Conservation (phyloP, 2,329 filamentous ascomycete genomes). For the Corniculantispora saksenae region DNA sequence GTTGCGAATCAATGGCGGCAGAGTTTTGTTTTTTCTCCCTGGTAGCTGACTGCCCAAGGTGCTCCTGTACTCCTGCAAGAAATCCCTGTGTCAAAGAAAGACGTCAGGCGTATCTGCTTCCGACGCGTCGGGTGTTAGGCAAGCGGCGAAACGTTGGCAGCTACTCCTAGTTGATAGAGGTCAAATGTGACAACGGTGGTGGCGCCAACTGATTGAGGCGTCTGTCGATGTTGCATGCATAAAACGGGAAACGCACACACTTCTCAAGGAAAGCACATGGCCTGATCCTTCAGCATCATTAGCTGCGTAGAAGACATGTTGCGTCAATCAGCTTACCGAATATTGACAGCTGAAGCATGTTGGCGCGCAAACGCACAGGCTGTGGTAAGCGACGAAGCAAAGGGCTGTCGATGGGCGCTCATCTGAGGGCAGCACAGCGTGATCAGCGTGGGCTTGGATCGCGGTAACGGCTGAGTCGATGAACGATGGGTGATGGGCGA, state of each 20-base stretch:
- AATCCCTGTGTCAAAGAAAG: too few species aligned
- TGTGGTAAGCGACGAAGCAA: neutral
- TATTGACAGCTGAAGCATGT: neutral
- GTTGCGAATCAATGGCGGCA: too few species aligned
- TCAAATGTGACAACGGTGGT: neutral
- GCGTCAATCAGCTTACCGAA: neutral
- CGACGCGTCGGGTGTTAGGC: too few species aligned
- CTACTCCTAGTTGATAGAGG: too few species aligned
- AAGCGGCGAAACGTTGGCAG: too few species aligned
- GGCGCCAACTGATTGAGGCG: neutral
- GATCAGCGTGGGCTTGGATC: conserved; percentile 2
- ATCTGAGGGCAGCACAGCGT: neutral
- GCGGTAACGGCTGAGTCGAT: neutral
- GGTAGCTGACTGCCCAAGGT: too few species aligned
- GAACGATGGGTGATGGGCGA: neutral
- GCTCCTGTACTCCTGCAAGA: too few species aligned
- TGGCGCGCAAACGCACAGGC: neutral
- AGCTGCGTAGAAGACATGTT: too few species aligned
- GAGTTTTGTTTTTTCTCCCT: too few species aligned
- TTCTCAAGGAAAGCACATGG: too few species aligned
- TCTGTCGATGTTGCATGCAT: conserved; percentile 12
- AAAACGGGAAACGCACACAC: neutral
- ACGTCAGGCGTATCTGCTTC: too few species aligned
- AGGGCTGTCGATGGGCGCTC: neutral
- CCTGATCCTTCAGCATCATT: too few species aligned